Percentiles rank a stretch among this genome's conserved stretches.
Conservation (phyloP, 2,329 filamentous ascomycete genomes). For the Venturia asperata region DNA sequence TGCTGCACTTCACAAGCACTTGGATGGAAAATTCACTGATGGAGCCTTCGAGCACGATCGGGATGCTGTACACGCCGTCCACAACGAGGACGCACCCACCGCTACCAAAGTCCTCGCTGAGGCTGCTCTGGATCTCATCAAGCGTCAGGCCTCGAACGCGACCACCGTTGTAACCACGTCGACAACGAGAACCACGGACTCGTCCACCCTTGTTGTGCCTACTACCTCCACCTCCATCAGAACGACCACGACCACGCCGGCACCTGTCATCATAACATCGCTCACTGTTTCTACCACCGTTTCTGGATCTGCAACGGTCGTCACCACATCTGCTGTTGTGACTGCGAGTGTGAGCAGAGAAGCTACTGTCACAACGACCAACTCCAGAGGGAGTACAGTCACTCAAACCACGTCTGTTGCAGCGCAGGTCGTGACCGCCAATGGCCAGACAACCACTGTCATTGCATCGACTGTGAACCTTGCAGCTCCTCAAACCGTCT, state of each 20-base stretch:
- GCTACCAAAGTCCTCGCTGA: conserved; percentile 58
- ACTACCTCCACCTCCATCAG: conserved; percentile 25
- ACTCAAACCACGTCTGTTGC: conserved; percentile 34
- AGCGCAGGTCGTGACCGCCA: conserved; percentile 32
- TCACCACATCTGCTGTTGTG: conserved; percentile 36
- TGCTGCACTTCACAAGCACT: conserved; percentile 56
- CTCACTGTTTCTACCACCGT: conserved; percentile 34
- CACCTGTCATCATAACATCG: conserved; percentile 34
- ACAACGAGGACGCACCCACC: conserved; percentile 53
- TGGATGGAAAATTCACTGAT: conserved; percentile 58
- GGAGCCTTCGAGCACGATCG: conserved; percentile 61
- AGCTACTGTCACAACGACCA: conserved; percentile 35
- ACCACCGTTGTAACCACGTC: conserved; percentile 22
- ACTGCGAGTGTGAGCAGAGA: conserved; percentile 35
- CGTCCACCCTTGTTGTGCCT: conserved; percentile 18
- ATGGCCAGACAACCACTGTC: conserved; percentile 18
- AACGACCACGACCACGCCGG: conserved; percentile 19
- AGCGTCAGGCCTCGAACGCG: conserved; percentile 31
- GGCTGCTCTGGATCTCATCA: conserved; percentile 44
- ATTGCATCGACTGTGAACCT: conserved; percentile 19
- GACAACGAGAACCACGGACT: too few species aligned
- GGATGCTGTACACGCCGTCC: conserved; percentile 56
- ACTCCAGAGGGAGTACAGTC: conserved; percentile 32
- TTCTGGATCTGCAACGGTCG: conserved; percentile 30
- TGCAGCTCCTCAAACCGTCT: conserved; percentile 33